These are phyloP conservation scores for Hyphopichia wangnamkhiaoensis DNA, from an alignment of 1,139 yeast genomes.

Conservation along the genomic window DNA sequence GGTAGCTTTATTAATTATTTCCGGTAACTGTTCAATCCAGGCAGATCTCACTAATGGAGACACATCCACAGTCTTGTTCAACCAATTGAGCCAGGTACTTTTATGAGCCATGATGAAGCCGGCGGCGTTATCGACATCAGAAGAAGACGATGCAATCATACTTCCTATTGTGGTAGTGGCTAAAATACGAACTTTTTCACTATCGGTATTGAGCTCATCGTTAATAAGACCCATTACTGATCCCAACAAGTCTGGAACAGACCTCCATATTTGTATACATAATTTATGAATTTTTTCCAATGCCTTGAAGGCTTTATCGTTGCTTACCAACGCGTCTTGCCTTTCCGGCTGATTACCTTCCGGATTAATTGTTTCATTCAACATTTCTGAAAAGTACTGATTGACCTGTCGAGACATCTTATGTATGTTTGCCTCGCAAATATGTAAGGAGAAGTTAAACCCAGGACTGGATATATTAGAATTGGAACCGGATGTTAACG, in stretches of 20 bases:
- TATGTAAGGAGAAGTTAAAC: slow-evolving; percentile 62
- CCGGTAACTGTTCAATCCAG: slow-evolving; percentile 65
- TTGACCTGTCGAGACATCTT: slow-evolving; percentile 78
- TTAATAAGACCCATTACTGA: slow-evolving; percentile 80
- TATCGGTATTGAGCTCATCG: slow-evolving; percentile 77
- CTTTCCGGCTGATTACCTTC: slow-evolving; percentile 22
- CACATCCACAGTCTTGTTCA: slow-evolving; percentile 64
- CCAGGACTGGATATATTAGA: slow-evolving; percentile 51
- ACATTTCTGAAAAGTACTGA: slow-evolving; percentile 75
- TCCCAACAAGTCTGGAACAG: slow-evolving; percentile 71
- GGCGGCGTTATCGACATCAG: slow-evolving; percentile 25
- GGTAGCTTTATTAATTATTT: slow-evolving; percentile 29
- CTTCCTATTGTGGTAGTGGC: slow-evolving; percentile 77
- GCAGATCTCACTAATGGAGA: slow-evolving; percentile 62
- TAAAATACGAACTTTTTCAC: slow-evolving; percentile 58
- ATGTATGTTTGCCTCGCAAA: slow-evolving; percentile 73
- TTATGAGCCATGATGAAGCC: slow-evolving; percentile 63
- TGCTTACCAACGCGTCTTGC: slow-evolving; percentile 6
- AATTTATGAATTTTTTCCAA: slow-evolving; percentile 63
- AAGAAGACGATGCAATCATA: slow-evolving; percentile 50
- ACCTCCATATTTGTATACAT: slow-evolving; percentile 71
- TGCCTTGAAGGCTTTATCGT: slow-evolving; percentile 38
- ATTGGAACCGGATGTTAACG: slow-evolving; percentile 13
- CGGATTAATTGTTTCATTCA: slow-evolving; percentile 50
- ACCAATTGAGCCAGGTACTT: slow-evolving; percentile 71